phyloP scores from a whole-genome alignment of 106 monocot species.

The Xerophyta viscosa region DNA sequence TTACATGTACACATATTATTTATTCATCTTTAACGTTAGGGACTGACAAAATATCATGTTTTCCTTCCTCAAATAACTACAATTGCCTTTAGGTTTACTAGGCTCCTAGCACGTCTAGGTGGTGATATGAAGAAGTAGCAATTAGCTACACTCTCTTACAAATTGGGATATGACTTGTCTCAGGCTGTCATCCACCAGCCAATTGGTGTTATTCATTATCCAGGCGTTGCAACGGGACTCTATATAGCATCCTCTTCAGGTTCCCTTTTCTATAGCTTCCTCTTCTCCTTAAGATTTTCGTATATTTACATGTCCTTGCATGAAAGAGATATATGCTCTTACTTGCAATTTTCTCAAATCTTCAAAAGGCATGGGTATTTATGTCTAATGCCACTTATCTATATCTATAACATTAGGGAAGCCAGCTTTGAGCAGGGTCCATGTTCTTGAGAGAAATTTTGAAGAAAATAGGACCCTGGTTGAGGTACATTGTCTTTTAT shows the following conservation, averaged over 20 bases:
- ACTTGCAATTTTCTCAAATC: too few species aligned
- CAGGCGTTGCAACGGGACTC: conserved; percentile 82
- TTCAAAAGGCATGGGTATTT: too few species aligned
- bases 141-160: too few species aligned
- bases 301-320: neutral
- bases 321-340: too few species aligned
- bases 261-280: conserved; percentile 8
- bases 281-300: neutral
- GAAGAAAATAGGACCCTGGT: conserved; percentile 47
- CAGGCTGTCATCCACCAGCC: conserved; percentile 66
- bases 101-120: too few species aligned
- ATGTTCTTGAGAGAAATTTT: conserved; percentile 63
- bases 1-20: too few species aligned
- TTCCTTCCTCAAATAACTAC: too few species aligned
- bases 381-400: too few species aligned
- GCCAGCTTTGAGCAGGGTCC: conserved; percentile 73
- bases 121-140: too few species aligned
- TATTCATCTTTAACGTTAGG: too few species aligned
- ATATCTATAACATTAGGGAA: conserved; percentile 34
- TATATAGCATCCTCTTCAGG: conserved; percentile 72
- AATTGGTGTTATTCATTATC: conserved; percentile 76
- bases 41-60: too few species aligned
- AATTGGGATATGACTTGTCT: conserved; percentile 1
- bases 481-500: conserved; percentile 41
- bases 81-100: too few species aligned